phyloP scores from a whole-genome alignment of 2,329 filamentous ascomycete species.

The Nemania sp. region DNA sequence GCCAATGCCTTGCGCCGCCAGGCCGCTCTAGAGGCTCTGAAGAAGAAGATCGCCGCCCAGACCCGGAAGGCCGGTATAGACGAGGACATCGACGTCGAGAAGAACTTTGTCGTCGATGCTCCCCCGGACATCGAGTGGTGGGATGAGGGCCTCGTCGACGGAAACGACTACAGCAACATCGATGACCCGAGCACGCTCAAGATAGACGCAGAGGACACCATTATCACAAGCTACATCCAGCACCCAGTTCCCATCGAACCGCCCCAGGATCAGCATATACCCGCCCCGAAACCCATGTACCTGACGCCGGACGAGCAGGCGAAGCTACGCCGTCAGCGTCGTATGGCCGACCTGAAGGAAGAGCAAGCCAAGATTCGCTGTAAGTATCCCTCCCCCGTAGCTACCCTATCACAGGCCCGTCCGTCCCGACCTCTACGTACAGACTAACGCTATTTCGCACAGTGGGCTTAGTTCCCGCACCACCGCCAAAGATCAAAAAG shows the following conservation, averaged over 20 bases:
- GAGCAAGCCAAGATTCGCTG: constrained; percentile 90
- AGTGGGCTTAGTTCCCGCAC: constrained; percentile 83
- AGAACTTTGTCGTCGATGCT: constrained; percentile 80
- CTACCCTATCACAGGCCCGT: background rate
- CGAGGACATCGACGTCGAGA: constrained; percentile 86
- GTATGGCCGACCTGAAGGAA: constrained; percentile 93
- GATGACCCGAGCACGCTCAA: constrained; percentile 70
- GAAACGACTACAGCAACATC: constrained; percentile 73
- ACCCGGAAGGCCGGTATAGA: constrained; percentile 91
- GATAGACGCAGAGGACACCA: constrained; percentile 76
- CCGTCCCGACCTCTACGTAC: background rate
- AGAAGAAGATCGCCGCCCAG: constrained; percentile 86
- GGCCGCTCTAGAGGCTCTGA: constrained; percentile 89
- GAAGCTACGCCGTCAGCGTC: constrained; percentile 84
- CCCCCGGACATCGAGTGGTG: constrained; percentile 96
- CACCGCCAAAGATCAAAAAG: constrained; percentile 95
- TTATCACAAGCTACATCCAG: constrained; percentile 89
- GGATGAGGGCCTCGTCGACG: constrained; percentile 85
- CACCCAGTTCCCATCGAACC: constrained; percentile 91
- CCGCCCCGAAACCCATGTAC: constrained; percentile 85
- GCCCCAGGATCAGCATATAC: constrained; percentile 82
- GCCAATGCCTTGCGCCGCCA: constrained; percentile 87
- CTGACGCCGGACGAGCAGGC: constrained; percentile 89
- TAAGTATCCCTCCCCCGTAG: constrained; percentile 11
- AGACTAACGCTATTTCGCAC: constrained; percentile 6